These are phyloP conservation scores for Nematodospora anomalae DNA, from an alignment of 1,139 yeast genomes.

Conservation along the genomic window DNA sequence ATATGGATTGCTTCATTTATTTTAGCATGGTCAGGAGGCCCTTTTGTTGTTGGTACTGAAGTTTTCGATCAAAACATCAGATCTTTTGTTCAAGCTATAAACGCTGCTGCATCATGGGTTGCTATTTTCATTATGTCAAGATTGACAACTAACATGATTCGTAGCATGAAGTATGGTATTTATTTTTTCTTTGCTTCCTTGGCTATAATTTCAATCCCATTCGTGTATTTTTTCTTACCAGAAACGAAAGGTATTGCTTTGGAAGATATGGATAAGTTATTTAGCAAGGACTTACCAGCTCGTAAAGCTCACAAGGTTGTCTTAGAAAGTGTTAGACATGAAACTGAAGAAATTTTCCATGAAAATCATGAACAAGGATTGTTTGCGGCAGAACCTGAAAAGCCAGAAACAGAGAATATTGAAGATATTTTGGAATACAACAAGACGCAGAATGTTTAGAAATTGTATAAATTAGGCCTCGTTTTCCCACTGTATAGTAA, in stretches of 20 bases:
- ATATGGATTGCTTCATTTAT: slow-evolving; percentile 46
- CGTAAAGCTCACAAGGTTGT: slow-evolving; percentile 30
- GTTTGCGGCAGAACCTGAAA: slow-evolving; percentile 12
- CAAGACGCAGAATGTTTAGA: no score
- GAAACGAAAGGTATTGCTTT: slow-evolving; percentile 44
- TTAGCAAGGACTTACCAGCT: slow-evolving; percentile 29
- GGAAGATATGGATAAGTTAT: slow-evolving; percentile 47
- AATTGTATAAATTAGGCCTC: no score
- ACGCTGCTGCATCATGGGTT: slow-evolving; percentile 46
- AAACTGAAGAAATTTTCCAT: slow-evolving; percentile 19
- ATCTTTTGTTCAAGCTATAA: slow-evolving; percentile 44
- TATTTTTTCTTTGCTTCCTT: slow-evolving; percentile 42
- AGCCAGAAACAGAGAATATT: slow-evolving; percentile 12
- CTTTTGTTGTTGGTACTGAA: slow-evolving; percentile 45
- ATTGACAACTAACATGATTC: slow-evolving; percentile 39
- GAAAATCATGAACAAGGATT: slow-evolving; percentile 15
- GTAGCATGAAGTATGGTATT: slow-evolving; percentile 39
- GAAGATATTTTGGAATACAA: slow-evolving; percentile 11
- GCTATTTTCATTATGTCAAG: slow-evolving; percentile 44
- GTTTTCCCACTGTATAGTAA: no score
- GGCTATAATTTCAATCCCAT: slow-evolving; percentile 34
- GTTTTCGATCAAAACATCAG: slow-evolving; percentile 44
- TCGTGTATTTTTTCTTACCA: slow-evolving; percentile 38
- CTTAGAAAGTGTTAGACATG: slow-evolving; percentile 21
- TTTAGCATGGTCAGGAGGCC: slow-evolving; percentile 47